Evolutionary conservation across 1,139 yeast species (phyloP).

Genomic region (Cylindricascospora bacillispora): DNA sequence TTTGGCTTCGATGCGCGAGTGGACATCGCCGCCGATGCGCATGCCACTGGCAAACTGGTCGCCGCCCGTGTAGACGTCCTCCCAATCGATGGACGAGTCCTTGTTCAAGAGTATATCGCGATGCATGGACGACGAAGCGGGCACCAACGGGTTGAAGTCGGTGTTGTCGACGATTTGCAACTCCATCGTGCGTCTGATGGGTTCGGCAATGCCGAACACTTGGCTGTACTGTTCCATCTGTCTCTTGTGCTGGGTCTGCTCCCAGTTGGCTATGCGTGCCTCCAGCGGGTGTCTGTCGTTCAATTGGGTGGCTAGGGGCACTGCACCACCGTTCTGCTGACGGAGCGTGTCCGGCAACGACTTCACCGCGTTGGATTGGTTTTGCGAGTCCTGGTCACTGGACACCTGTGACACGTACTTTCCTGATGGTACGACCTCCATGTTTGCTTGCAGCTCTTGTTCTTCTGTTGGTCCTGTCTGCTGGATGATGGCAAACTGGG

Average conservation of each 20-base stretch:
- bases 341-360: constrained; percentile 26
- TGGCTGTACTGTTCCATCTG: constrained; percentile 71
- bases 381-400: constrained; percentile 9
- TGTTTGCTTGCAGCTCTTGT: no score
- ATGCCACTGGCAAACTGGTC: constrained; percentile 6
- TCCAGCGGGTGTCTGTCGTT: constrained; percentile 87
- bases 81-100: constrained; percentile 81
- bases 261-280: constrained; percentile 66
- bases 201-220: constrained; percentile 71
- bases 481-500: no score
- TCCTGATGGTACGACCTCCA: constrained; percentile 21
- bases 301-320: constrained; percentile 46
- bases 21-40: not conserved
- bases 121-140: constrained; percentile 40
- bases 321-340: constrained; percentile 23
- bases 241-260: constrained; percentile 54
- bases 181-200: constrained; percentile 81
- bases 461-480: no score
- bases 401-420: constrained; percentile 16
- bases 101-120: constrained; percentile 66
- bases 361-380: constrained; percentile 16
- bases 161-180: constrained; percentile 57
- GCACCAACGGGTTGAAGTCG: constrained; percentile 55
- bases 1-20: not conserved
- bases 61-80: constrained; percentile 58